phyloP scores from a whole-genome alignment of 2,329 filamentous ascomycete genomes.

The Penicillium sp. region DNA sequence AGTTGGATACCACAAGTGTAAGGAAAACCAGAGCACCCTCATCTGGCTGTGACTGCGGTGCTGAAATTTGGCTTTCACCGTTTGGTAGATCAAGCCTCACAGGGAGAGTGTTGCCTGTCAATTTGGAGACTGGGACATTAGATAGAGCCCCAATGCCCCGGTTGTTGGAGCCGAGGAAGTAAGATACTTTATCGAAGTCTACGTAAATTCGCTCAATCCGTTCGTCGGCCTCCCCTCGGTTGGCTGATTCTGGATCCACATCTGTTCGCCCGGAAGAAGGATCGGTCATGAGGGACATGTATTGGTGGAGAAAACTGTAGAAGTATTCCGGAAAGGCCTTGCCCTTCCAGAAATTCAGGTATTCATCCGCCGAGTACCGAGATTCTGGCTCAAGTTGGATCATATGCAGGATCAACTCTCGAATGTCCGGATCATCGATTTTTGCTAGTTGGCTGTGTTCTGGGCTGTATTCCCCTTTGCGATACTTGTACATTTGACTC shows the following conservation, averaged over 20 bases:
- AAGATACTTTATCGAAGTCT: slow-evolving; percentile 97
- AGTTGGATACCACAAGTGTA: slow-evolving; percentile 79
- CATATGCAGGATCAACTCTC: slow-evolving; percentile 92
- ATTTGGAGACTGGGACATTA: slow-evolving; percentile 31
- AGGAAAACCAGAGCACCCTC: slow-evolving; percentile 93
- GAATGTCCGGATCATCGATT: slow-evolving; percentile 82
- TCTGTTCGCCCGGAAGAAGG: slow-evolving; percentile 74
- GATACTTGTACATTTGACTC: slow-evolving; percentile 92
- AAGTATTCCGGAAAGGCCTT: slow-evolving; percentile 97
- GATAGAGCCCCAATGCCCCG: slow-evolving; percentile 41
- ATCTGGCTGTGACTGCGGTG: slow-evolving; percentile 64
- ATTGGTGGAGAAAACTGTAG: slow-evolving; percentile 94
- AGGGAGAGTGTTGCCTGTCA: slow-evolving; percentile 54
- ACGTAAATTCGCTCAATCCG: slow-evolving; percentile 89
- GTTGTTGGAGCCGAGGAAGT: slow-evolving; percentile 76
- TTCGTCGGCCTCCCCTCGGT: slow-evolving; percentile 84
- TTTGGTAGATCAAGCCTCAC: slow-evolving; percentile 83
- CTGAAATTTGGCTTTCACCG: slow-evolving; percentile 68
- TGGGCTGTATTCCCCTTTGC: slow-evolving; percentile 88
- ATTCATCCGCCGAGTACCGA: slow-evolving; percentile 89
- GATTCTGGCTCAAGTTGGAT: slow-evolving; percentile 90
- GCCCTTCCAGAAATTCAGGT: slow-evolving; percentile 83
- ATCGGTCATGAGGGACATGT: slow-evolving; percentile 94
- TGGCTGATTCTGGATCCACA: slow-evolving; percentile 65
- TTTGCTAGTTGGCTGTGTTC: slow-evolving; percentile 75